phyloP scores from a whole-genome alignment of 768 basidiomycete species.

The Tricholoma terreum region DNA sequence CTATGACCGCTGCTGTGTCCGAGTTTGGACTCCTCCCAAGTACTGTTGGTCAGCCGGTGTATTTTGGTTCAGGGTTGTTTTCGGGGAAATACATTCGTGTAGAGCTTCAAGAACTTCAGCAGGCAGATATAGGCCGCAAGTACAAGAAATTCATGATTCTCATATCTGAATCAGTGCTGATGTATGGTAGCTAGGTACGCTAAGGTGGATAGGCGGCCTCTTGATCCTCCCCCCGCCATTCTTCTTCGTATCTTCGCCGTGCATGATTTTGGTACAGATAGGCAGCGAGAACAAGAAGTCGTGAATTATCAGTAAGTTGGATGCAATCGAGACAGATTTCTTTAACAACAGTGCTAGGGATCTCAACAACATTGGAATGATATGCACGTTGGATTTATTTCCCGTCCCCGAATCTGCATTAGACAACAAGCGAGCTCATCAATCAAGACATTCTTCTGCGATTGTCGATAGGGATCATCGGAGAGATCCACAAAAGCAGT shows the following conservation, averaged over 20 bases:
- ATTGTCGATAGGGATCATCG: background rate
- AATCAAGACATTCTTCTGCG: background rate
- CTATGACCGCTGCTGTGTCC: background rate
- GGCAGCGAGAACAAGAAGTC: conserved; percentile 47
- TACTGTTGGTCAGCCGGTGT: background rate
- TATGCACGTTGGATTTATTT: conserved; percentile 74
- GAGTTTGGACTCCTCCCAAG: background rate
- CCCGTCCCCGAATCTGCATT: conserved; percentile 43
- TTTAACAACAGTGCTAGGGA: conserved; percentile 36
- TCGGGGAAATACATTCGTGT: conserved; percentile 45
- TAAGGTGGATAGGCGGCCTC: conserved; percentile 59
- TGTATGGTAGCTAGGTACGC: conserved; percentile 41
- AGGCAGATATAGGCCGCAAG: conserved; percentile 69
- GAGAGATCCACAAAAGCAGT: conserved; percentile 1
- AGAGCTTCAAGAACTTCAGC: conserved; percentile 59
- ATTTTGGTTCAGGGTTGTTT: conserved; percentile 45
- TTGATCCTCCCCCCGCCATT: conserved; percentile 63
- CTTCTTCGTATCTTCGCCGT: conserved; percentile 51
- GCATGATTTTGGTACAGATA: conserved; percentile 34
- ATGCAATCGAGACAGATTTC: conserved; percentile 6
- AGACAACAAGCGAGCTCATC: conserved; percentile 5
- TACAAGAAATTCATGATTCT: conserved; percentile 23
- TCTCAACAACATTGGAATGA: conserved; percentile 52
- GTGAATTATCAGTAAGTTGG: conserved; percentile 45
- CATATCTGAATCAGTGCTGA: conserved; percentile 4